Base-by-base conservation (phyloP, 2,329 filamentous ascomycete species). In the Colletotrichum cereale region DNA sequence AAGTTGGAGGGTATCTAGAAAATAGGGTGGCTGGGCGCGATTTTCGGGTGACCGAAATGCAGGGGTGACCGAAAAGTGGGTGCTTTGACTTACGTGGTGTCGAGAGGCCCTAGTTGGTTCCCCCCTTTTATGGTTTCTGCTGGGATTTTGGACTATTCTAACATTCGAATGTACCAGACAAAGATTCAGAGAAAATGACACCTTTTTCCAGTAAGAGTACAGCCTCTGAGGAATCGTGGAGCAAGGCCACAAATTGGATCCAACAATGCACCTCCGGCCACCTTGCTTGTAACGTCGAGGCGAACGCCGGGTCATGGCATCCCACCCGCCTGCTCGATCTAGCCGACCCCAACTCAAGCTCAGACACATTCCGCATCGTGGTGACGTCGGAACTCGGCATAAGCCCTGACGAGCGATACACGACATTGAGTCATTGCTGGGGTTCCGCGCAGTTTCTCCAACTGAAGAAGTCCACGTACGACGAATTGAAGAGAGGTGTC, bases 381-480 rank as follows among this genome's bases (percentile, higher is more conserved):
- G 7, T 53, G 11, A 55, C 53, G 2, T 66, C 44, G 0, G 62
- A 69, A 8, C 8, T 44, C 4, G 26, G 10, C 11, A 2, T 26
- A 0, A 38, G 1, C 14, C 18, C 10, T 0, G 34, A 34, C 2
- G 26, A 60, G 5, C 16, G 53, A 2, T 69, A 69, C 21, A 44
- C 62, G 0, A 69, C 67, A 1, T 31, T 69, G 36, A 69, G 67
- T 34, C 67, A 69, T 40, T 69, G 67, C 29, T 66, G 62, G 67
- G 67, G 67, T 18, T 42, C 62, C 5, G 62, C 62, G 21, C 53
- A 60, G 24, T 66, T 69, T 26, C 14, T 69, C 14, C 62, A 69
- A 26, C 47, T 69, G 2, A 69, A 65, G 0, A 58, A 40, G n/a
- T 66, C 18, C 1, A 38, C 44, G 8, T 29, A 4, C 2, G 21